Base-by-base conservation (phyloP, 2,329 filamentous ascomycete genomes). In the Colletotrichum cereale region DNA sequence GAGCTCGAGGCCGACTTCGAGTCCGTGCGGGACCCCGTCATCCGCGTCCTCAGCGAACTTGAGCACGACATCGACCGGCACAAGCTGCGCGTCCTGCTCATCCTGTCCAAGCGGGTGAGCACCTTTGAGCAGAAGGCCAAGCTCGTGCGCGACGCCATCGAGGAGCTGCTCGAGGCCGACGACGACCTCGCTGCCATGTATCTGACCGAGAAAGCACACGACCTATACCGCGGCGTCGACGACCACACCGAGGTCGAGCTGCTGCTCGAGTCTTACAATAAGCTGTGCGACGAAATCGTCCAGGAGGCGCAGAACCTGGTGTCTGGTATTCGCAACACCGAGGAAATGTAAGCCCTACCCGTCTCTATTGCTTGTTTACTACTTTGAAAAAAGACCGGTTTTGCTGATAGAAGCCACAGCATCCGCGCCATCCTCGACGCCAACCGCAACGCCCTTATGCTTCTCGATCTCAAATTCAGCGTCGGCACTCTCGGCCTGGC, bases 71-170 rank as follows among this genome's bases (percentile, higher is more conserved):
- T 99, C 71, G 96, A 98, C 80, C 88, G 96, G 53, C 94, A 98
- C 80, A 97, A 97, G 84, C 87, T 99, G 58, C 90, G 96, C 10
- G 90, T 97, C 75, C 87, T 99, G 56, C 90, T 99, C 67, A 95
- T 98, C 70, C 92, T 97, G 79, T 97, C 94, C 31, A 99, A 99
- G 84, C 94, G 96, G 77, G 88, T 99, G 62, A 96, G 94, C 80
- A 97, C 95, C 2, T 99, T 99, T 80, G 96, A 98, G 83, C 96
- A 98, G 82, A 98, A 97, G 80, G 96, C 95, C 21, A 93, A 96
- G 78, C 86, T 99, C 38, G 96, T 99, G 56, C 90, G 96, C 72
- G 96, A 98, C 79, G 95, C 96, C 31, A 95, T 99, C 69, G 95
- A 98, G 74, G 96, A 99, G 80, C 84, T 99, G 29, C 88, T 99